Percentiles rank a stretch among this genome's conserved stretches.
phyloP scores from a whole-genome alignment of 2,329 filamentous ascomycete species.

The Aspergillus uvarum region DNA sequence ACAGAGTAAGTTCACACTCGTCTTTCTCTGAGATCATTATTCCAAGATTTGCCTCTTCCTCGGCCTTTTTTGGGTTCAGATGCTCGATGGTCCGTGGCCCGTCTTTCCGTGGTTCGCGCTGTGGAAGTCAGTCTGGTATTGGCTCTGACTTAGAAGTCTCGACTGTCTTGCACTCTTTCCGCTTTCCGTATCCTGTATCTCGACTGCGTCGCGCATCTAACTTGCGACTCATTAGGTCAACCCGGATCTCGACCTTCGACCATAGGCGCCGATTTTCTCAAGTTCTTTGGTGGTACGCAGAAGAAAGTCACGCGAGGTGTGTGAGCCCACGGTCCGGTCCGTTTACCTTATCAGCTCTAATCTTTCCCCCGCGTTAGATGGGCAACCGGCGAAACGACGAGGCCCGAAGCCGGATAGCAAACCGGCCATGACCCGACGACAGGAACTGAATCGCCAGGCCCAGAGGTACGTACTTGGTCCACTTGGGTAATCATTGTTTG shows the following conservation, averaged over 20 bases:
- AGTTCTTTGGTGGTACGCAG: constrained; percentile 61
- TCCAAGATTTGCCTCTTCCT: not conserved
- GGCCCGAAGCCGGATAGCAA: constrained; percentile 97
- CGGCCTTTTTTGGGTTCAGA: not conserved
- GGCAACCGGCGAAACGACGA: constrained; percentile 80
- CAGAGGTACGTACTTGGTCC: constrained; percentile 65
- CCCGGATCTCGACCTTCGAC: constrained; percentile 8
- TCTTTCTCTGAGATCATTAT: not conserved
- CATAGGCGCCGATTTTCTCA: constrained; percentile 33
- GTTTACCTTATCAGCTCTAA: not conserved
- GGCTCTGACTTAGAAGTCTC: too few relatives aligned
- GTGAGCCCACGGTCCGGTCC: constrained; percentile 10
- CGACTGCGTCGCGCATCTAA: not conserved
- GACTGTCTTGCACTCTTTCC: too few relatives aligned
- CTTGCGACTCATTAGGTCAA: not conserved
- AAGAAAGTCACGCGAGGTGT: constrained; percentile 77
- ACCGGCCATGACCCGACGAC: constrained; percentile 84
- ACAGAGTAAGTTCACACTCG: constrained; percentile 18
- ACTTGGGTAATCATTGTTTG: not conserved
- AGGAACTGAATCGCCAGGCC: constrained; percentile 92
- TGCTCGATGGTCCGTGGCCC: not conserved
- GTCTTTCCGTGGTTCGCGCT: not conserved
- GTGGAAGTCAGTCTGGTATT: not conserved
- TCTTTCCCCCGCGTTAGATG: constrained; percentile 56
- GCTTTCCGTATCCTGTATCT: too few relatives aligned